phyloP scores from a whole-genome alignment of 352 stramenopile species.

The Thraustochytrium sp. region DNA sequence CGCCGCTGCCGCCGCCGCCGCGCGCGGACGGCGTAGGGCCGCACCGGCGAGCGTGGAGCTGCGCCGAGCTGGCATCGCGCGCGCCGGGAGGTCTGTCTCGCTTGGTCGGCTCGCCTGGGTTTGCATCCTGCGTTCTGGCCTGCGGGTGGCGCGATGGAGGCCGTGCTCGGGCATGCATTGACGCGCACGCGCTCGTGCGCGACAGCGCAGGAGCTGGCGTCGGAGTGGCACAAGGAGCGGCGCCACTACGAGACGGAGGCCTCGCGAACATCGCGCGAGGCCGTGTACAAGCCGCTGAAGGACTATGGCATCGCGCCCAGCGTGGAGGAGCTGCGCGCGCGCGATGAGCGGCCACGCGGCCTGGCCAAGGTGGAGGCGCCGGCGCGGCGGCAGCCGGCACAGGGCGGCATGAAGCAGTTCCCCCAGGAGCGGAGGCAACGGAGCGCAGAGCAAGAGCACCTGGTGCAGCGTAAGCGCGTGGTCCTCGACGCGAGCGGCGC shows the following conservation, averaged over 20 bases:
- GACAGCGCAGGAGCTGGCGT: not conserved
- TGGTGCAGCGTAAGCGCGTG: not conserved
- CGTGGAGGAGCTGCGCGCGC: not conserved
- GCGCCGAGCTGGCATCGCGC: no score
- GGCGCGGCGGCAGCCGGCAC: not conserved
- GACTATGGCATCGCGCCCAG: not conserved
- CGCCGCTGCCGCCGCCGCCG: no score
- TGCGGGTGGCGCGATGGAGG: conserved; percentile 1
- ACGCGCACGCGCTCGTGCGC: not conserved
- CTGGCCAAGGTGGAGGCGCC: not conserved
- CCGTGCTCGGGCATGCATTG: not conserved
- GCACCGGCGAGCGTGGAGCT: no score
- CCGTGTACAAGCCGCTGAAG: not conserved
- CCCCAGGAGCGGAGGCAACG: not conserved
- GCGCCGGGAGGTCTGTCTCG: no score
- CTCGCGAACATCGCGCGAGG: not conserved
- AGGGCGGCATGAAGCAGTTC: not conserved
- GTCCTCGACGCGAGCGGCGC: not conserved
- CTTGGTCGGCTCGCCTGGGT: no score
- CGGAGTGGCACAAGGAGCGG: not conserved
- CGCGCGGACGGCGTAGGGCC: no score
- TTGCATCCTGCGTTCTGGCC: no score
- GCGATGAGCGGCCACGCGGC: not conserved
- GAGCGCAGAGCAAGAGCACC: not conserved
- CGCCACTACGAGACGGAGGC: not conserved